These are phyloP conservation scores for Chenopodium quinoa DNA, from an alignment of 148 eudicot species.

Conservation along the genomic window DNA sequence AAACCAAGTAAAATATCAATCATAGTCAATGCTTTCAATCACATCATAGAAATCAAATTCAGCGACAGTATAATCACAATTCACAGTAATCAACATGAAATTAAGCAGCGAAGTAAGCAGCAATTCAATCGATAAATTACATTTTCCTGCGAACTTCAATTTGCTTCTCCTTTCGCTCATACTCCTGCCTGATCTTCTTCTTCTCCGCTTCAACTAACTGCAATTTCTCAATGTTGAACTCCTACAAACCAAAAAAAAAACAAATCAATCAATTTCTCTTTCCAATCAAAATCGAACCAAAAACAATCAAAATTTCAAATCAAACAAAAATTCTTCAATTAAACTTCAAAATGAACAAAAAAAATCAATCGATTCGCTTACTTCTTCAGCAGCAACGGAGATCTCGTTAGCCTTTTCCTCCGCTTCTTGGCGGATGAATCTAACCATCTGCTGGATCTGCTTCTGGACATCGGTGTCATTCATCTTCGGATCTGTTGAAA, in stretches of 20 bases:
- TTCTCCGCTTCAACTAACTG: constrained; percentile 91
- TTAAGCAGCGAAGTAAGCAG: not conserved
- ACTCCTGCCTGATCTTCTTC: constrained; percentile 89
- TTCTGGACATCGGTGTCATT: constrained; percentile 73
- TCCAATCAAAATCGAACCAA: not conserved
- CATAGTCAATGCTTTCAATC: not conserved
- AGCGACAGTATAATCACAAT: not conserved
- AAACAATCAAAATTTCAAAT: not conserved
- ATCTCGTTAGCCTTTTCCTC: constrained; percentile 89
- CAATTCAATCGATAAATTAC: constrained; percentile 32
- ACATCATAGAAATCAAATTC: not conserved
- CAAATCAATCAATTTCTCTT: not conserved
- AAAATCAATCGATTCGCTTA: constrained; percentile 8
- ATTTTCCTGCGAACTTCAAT: constrained; percentile 71
- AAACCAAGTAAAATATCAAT: not conserved
- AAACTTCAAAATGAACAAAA: not conserved
- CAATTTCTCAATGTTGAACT: constrained; percentile 86
- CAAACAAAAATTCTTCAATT: not conserved
- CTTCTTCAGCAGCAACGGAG: constrained; percentile 80
- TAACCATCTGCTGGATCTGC: constrained; percentile 95
- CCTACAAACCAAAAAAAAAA: constrained; percentile 34
- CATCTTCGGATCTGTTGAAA: constrained; percentile 47
- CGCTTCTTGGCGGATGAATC: constrained; percentile 86
- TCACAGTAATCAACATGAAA: not conserved
- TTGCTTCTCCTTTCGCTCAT: constrained; percentile 82